Evolutionary conservation across 306 rosid genomes (phyloP).

Genomic region (Quercus engelmannii): DNA sequence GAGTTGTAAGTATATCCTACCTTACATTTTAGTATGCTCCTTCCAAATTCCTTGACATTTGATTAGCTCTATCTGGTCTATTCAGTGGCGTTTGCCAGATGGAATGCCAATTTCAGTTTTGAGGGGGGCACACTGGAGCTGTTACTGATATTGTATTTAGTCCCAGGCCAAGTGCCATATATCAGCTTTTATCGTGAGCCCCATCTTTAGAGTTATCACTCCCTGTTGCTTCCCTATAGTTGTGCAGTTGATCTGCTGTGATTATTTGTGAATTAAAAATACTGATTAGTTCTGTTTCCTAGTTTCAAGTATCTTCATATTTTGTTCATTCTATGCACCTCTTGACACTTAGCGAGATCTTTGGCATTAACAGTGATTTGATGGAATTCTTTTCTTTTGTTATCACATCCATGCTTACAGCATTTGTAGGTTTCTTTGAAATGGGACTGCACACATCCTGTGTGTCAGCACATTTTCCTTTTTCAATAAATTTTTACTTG

Average conservation of each 20-base stretch:
- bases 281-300: background rate
- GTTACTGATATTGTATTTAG: slow-evolving; percentile 85
- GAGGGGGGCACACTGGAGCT: slow-evolving; percentile 75
- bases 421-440: slow-evolving; percentile 32
- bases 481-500: no score
- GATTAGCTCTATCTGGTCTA: slow-evolving; percentile 24
- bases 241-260: background rate
- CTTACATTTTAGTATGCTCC: slow-evolving; percentile 1
- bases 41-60: slow-evolving; percentile 10
- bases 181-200: slow-evolving; percentile 78
- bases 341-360: slow-evolving; percentile 4
- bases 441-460: no score
- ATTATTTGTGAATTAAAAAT: background rate
- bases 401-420: slow-evolving; percentile 8
- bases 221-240: slow-evolving; percentile 16
- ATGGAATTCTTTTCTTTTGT: slow-evolving; percentile 4
- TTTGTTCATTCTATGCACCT: background rate
- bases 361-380: background rate
- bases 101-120: slow-evolving; percentile 82
- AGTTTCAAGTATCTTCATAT: background rate
- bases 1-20: slow-evolving; percentile 59
- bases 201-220: slow-evolving; percentile 23
- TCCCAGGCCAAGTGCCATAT: slow-evolving; percentile 60
- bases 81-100: slow-evolving; percentile 87
- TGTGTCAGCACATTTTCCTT: no score